These are phyloP conservation scores for Corymbia citriodora DNA, from an alignment of 441 rosid genomes.

Conservation along the genomic window DNA sequence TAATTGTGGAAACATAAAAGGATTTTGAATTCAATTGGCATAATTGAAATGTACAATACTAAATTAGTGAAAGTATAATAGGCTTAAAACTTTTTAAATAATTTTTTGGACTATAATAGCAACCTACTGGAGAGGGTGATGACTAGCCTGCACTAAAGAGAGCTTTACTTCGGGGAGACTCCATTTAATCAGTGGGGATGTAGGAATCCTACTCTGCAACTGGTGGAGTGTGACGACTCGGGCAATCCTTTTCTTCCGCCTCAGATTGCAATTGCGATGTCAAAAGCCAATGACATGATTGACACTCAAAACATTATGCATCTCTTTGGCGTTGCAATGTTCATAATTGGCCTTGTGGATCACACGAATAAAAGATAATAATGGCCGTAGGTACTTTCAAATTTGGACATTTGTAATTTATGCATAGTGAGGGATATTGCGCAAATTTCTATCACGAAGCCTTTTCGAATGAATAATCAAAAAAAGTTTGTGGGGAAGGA, in stretches of 20 bases:
- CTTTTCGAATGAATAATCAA: not conserved
- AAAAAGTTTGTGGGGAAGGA: not conserved
- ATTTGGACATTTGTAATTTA: not conserved
- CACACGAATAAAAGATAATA: not conserved
- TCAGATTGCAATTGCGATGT: not conserved
- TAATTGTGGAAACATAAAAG: too few species aligned
- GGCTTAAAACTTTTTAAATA: too few species aligned
- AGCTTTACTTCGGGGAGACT: not conserved
- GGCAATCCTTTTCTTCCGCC: not conserved
- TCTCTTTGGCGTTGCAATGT: not conserved
- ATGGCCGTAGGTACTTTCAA: not conserved
- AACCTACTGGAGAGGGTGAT: not conserved
- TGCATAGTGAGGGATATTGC: not conserved
- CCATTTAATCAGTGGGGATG: not conserved
- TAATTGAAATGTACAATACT: too few species aligned
- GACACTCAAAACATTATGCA: not conserved
- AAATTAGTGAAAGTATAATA: too few species aligned
- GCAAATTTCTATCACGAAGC: not conserved
- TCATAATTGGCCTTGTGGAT: not conserved
- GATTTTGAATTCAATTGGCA: accelerated
- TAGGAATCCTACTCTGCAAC: not conserved
- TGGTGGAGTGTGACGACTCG: not conserved
- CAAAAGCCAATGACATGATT: not conserved
- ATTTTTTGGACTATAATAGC: not conserved
- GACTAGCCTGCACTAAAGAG: not conserved